Evolutionary conservation across 1,284 basidiomycete genomes (phyloP).

Genomic region (Exobasidium cylindrosporum): DNA sequence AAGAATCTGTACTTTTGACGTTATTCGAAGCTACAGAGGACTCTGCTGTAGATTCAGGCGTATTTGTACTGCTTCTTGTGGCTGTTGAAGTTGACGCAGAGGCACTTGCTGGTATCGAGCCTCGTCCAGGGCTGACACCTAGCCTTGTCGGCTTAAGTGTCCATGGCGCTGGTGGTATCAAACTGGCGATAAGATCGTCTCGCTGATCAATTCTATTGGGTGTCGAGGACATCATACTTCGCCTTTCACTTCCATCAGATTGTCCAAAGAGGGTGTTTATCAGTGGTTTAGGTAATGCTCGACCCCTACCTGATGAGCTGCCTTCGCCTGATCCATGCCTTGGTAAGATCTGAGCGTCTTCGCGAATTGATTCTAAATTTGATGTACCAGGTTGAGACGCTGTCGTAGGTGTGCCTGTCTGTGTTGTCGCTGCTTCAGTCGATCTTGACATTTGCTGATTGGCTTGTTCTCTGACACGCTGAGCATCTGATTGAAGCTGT

Average conservation of each 20-base stretch:
- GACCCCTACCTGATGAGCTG: neutral
- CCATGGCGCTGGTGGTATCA: conserved; percentile 36
- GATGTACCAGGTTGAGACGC: neutral
- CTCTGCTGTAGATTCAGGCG: neutral
- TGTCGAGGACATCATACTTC: neutral
- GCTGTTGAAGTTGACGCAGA: neutral
- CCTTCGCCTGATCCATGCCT: neutral
- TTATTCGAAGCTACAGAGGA: no score
- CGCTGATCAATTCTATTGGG: conserved; percentile 11
- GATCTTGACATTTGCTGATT: no score
- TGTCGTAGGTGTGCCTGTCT: neutral
- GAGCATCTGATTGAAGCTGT: conserved; percentile 29
- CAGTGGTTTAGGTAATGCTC: neutral
- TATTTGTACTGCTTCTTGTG: neutral
- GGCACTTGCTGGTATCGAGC: neutral
- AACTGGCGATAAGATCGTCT: neutral
- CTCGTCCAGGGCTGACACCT: neutral
- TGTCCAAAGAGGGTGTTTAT: neutral
- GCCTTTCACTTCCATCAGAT: neutral
- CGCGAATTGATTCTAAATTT: neutral
- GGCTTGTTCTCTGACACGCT: conserved; percentile 31
- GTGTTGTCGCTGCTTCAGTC: no score
- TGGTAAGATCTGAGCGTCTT: neutral
- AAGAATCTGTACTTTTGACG: neutral
- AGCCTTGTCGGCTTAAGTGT: conserved; percentile 15